A percentile compares a stretch with the other conserved stretches of the same genome.
Conservation (phyloP, 1,139 yeast genomes). For the Lodderomyces parapsilosis region DNA sequence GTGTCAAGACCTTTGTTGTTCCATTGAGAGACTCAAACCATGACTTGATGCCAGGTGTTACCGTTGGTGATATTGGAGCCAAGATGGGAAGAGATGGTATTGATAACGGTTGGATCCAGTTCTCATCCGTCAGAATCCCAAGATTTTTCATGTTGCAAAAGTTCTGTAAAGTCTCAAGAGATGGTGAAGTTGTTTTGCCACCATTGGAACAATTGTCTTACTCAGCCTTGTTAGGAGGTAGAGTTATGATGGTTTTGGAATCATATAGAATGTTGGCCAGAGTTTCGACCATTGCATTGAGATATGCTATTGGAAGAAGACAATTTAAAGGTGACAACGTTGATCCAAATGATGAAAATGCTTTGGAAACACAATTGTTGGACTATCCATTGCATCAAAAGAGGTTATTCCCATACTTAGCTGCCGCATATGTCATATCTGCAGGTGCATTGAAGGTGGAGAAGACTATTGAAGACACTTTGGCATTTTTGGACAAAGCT, state of each 20-base stretch:
- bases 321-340: conserved; percentile 37
- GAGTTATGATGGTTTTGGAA: conserved; percentile 47
- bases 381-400: conserved; percentile 50
- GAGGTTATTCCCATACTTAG: conserved; percentile 46
- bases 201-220: conserved; percentile 49
- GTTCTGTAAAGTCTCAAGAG: conserved; percentile 42
- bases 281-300: conserved; percentile 42
- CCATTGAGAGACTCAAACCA: conserved; percentile 48
- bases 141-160: conserved; percentile 49
- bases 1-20: conserved; percentile 49
- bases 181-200: conserved; percentile 43
- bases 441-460: conserved; percentile 41
- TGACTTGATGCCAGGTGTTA: conserved; percentile 43
- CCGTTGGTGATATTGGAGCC: conserved; percentile 48
- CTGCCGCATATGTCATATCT: conserved; percentile 41
- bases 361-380: conserved; percentile 39
- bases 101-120: conserved; percentile 53
- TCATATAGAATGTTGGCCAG: conserved; percentile 44
- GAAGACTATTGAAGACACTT: conserved; percentile 27
- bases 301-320: conserved; percentile 47
- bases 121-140: conserved; percentile 45
- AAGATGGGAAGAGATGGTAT: conserved; percentile 53
- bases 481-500: conserved; percentile 34
- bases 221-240: conserved; percentile 46
- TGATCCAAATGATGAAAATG: conserved; percentile 21